Percentiles rank a stretch among this genome's conserved stretches.
Conservation (phyloP, 106 monocot genomes). For the Xerophyta viscosa region DNA sequence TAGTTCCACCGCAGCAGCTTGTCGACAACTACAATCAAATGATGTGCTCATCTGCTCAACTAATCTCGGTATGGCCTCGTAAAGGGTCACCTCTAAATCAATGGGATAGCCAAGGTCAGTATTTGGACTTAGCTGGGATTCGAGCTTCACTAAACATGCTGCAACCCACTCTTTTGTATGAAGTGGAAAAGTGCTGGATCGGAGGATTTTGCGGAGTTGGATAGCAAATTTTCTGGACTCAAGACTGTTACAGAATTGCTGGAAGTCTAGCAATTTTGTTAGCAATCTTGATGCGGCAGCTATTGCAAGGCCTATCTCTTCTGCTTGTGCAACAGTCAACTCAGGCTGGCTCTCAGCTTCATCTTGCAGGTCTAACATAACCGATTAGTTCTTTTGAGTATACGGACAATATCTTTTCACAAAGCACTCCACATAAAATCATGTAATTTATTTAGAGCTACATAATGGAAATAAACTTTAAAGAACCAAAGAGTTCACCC, state of each 20-base stretch:
- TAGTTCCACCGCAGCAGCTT: slow-evolving; percentile 47
- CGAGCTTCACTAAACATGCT: slow-evolving; percentile 65
- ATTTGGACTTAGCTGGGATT: slow-evolving; percentile 14
- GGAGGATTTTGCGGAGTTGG: slow-evolving; percentile 37
- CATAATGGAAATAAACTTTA: no score
- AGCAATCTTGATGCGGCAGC: slow-evolving; percentile 59
- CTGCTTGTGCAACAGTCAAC: slow-evolving; percentile 16
- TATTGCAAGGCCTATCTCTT: slow-evolving; percentile 45
- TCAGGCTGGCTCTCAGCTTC: slow-evolving; percentile 21
- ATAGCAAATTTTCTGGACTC: slow-evolving; percentile 8
- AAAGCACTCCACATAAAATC: no score
- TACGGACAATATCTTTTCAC: no score
- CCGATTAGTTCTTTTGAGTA: no score
- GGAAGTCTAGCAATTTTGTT: slow-evolving; percentile 45
- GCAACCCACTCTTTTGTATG: slow-evolving; percentile 65
- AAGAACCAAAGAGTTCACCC: no score
- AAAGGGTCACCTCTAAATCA: slow-evolving; percentile 47
- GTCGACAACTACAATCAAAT: slow-evolving; percentile 21
- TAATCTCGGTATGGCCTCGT: slow-evolving; percentile 70
- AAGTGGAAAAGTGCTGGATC: slow-evolving; percentile 35
- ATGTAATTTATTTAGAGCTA: no score
- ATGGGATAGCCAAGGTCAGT: slow-evolving; percentile 10
- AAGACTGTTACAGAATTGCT: slow-evolving; percentile 18
- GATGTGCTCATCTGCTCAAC: slow-evolving; percentile 49
- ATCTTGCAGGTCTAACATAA: slow-evolving; percentile 12